A percentile compares a stretch with the other conserved stretches of the same genome.
Evolutionary conservation across 768 basidiomycete species (phyloP).

Genomic region (Botryobasidium botryosum): DNA sequence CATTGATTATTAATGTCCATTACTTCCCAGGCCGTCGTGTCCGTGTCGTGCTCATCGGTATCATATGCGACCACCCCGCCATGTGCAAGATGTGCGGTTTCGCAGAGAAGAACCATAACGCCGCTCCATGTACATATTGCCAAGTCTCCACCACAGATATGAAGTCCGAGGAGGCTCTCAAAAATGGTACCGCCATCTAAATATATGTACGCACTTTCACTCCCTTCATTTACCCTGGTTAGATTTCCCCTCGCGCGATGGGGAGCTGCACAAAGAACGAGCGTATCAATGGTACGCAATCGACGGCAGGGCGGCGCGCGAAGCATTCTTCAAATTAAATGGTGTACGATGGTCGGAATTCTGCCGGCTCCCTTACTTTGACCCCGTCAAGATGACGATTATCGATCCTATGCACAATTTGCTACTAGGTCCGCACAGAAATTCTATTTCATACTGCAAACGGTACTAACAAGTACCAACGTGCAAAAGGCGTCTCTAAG

Average conservation of each 20-base stretch:
- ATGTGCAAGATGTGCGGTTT: slow-evolving; percentile 18
- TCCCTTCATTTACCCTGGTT: background rate
- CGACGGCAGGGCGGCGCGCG: too few relatives aligned
- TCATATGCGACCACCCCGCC: slow-evolving; percentile 20
- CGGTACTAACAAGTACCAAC: background rate
- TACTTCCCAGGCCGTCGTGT: too few relatives aligned
- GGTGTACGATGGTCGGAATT: slow-evolving; percentile 6
- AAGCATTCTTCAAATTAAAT: background rate
- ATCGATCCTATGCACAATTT: slow-evolving; percentile 8
- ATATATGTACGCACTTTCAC: background rate
- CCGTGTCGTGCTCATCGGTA: slow-evolving; percentile 16
- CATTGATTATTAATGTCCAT: too few relatives aligned
- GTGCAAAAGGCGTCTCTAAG: slow-evolving; percentile 16
- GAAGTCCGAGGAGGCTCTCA: background rate
- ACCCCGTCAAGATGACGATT: background rate
- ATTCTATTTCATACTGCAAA: background rate
- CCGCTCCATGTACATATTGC: slow-evolving; percentile 18
- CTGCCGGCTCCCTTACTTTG: slow-evolving; percentile 2
- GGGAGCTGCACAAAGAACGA: background rate
- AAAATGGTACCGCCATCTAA: background rate
- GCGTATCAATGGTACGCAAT: background rate
- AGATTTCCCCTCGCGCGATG: too few relatives aligned
- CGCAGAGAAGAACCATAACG: slow-evolving; percentile 16
- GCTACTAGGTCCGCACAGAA: background rate
- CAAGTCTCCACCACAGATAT: slow-evolving; percentile 11